Evolutionary conservation across 495 filamentous ascomycete species (phyloP).

Genomic region (Podospora pseudopauciseta): DNA sequence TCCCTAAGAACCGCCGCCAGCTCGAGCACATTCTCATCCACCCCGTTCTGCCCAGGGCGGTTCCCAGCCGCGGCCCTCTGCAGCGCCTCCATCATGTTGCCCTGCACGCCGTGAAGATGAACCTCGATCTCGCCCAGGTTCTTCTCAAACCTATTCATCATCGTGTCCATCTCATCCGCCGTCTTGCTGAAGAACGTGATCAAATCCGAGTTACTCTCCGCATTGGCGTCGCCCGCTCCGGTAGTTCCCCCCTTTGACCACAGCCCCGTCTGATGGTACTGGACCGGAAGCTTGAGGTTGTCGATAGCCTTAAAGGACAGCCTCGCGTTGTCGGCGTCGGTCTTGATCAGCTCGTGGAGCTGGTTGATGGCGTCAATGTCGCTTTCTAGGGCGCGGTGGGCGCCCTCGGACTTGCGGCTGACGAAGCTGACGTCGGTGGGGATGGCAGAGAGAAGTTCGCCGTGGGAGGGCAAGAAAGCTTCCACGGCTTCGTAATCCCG

Average conservation of each 20-base stretch:
- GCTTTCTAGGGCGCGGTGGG: slow-evolving; percentile 66
- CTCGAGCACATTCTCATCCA: slow-evolving; percentile 43
- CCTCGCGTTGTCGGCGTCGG: slow-evolving; percentile 67
- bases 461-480: slow-evolving; percentile 63
- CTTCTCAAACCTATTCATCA: slow-evolving; percentile 60
- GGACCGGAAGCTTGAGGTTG: slow-evolving; percentile 68
- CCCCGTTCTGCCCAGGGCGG: slow-evolving; percentile 43
- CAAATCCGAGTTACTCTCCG: slow-evolving; percentile 58
- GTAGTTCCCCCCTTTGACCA: slow-evolving; percentile 41
- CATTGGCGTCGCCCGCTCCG: slow-evolving; percentile 44
- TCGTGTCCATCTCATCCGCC: slow-evolving; percentile 65
- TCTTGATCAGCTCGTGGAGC: slow-evolving; percentile 58
- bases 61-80: slow-evolving; percentile 58
- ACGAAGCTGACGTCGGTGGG: slow-evolving; percentile 74
- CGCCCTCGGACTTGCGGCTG: slow-evolving; percentile 64
- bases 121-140: slow-evolving; percentile 79
- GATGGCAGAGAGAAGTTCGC: slow-evolving; percentile 59
- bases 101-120: slow-evolving; percentile 73
- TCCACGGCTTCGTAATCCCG: slow-evolving; percentile 51
- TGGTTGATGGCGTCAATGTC: slow-evolving; percentile 69
- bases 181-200: slow-evolving; percentile 73
- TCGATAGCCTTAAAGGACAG: slow-evolving; percentile 73
- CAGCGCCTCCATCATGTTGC: slow-evolving; percentile 63
- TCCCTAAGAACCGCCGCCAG: slow-evolving; percentile 67
- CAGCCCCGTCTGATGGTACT: slow-evolving; percentile 62